Evolutionary conservation across 1,284 basidiomycete species (phyloP), one percentile per base, ranked within the genome.

Genomic region (Boletellus deceptivus): DNA sequence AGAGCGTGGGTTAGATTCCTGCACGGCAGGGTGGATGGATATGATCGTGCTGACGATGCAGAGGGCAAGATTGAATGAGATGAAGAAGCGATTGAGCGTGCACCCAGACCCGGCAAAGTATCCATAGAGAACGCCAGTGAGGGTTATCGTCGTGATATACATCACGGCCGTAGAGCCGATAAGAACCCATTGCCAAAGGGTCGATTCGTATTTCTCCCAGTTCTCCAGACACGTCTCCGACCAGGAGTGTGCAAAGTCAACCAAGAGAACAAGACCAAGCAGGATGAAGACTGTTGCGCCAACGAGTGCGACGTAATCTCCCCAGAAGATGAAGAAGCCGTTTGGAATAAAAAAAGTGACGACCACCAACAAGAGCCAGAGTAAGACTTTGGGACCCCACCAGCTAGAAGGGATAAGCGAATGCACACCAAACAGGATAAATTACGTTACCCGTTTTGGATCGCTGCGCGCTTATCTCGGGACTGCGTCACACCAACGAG

Each of bases 171-270:
- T 98, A n/a, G 92, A 94, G 17, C 91, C 88, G 55, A 99, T 86
- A 49, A 99, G 85, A 53, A 97, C 86, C 82, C 91, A 98, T 72
- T 98, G 94, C 96, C 96, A 99, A 47, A 96, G 73, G 57, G 90
- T 91, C 11, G 93, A 95, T 46, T 83, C 77, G 31, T 86, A 86
- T 53, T 84, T 82, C 69, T 98, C 95, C 93, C 93, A 98, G 55
- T 92, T 92, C 60, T 98, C 89, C 46, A 98, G 81, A 65, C 96
- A 98, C 13, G 87, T 95, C 72, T 99, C 96, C 31, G 93, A 93
- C 94, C 94, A 99, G 2, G 93, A 90, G 67, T 99, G 97, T 0
- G 96, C 97, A 68, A 99, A 98, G 76, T 99, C 96, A 70, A 99
- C 91, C 51, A 99, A 85, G 38, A 99, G 86, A 50, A 99, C 93